Percentiles rank a stretch among this genome's conserved stretches.
Conservation (phyloP, 306 rosid genomes). For the Pyrus bretschneideri region DNA sequence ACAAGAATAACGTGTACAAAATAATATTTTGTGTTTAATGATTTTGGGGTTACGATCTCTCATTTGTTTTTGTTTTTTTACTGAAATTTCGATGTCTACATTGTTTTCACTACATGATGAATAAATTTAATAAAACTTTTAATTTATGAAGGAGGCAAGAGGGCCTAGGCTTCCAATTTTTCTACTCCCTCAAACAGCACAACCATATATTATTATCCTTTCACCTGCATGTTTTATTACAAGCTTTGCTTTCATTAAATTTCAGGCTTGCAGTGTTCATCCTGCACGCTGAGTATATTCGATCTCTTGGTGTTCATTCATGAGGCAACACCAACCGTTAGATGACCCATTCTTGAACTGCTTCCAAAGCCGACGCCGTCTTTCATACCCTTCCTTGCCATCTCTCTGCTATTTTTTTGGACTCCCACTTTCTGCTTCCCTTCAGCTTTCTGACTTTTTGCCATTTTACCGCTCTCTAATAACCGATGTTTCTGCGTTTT, state of each 20-base stretch:
- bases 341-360: slow-evolving; percentile 35
- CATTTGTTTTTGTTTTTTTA: no score
- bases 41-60: no score
- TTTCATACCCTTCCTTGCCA: slow-evolving; percentile 19
- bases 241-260: background rate
- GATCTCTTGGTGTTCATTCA: slow-evolving; percentile 12
- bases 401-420: slow-evolving; percentile 23
- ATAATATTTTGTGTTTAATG: no score
- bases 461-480: slow-evolving; percentile 23
- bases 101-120: background rate
- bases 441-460: slow-evolving; percentile 15
- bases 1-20: no score
- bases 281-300: no score
- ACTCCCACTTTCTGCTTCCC: slow-evolving; percentile 27
- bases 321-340: slow-evolving; percentile 46
- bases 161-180: background rate
- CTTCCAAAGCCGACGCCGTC: slow-evolving; percentile 23
- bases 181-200: slow-evolving; percentile 2
- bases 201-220: slow-evolving; percentile 7
- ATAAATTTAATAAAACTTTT: background rate
- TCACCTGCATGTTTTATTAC: background rate
- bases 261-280: no score
- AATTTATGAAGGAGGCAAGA: background rate
- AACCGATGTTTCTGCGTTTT: slow-evolving; percentile 15
- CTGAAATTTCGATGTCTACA: no score